A percentile compares a stretch with the other conserved stretches of the same genome.
Evolutionary conservation across 495 filamentous ascomycete genomes (phyloP).

Genomic region (Penicillium soppii): DNA sequence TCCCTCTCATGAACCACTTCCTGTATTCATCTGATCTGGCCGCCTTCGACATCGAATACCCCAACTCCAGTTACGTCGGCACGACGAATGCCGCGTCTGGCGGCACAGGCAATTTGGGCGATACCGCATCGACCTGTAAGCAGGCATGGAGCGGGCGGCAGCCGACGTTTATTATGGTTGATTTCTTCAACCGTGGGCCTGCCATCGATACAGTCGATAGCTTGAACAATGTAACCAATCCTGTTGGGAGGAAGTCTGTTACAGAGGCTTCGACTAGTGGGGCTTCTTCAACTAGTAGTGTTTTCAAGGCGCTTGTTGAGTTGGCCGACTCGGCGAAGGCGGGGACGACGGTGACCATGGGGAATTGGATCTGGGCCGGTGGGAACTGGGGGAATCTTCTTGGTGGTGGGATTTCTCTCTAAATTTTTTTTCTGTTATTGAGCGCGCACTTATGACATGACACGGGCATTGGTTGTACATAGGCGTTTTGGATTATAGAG

Average conservation of each 20-base stretch:
- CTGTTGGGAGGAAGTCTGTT: conserved; percentile 40
- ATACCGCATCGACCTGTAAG: conserved; percentile 55
- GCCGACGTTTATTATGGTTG: conserved; percentile 69
- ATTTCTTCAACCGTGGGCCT: conserved; percentile 68
- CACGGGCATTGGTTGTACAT: neutral
- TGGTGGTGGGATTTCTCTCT: conserved; percentile 41
- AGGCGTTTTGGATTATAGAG: neutral
- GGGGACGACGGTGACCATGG: conserved; percentile 38
- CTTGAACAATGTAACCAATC: conserved; percentile 58
- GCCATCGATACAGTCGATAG: conserved; percentile 61
- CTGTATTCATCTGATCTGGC: conserved; percentile 48
- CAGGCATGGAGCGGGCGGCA: conserved; percentile 50
- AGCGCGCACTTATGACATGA: too few species aligned
- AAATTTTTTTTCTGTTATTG: neutral
- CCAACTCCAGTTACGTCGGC: conserved; percentile 56
- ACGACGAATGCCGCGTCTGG: conserved; percentile 59
- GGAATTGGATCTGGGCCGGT: conserved; percentile 49
- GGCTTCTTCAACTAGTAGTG: conserved; percentile 35
- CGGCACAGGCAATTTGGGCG: conserved; percentile 58
- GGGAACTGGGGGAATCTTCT: conserved; percentile 45
- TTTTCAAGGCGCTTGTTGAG: conserved; percentile 40
- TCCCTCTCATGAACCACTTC: conserved; percentile 75
- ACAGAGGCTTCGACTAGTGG: conserved; percentile 25
- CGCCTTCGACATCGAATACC: conserved; percentile 53
- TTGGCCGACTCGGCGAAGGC: conserved; percentile 36